A percentile compares a stretch with the other conserved stretches of the same genome.
Evolutionary conservation across 805 yeast genomes (phyloP).

Genomic region (Hanseniaspora vineae): DNA sequence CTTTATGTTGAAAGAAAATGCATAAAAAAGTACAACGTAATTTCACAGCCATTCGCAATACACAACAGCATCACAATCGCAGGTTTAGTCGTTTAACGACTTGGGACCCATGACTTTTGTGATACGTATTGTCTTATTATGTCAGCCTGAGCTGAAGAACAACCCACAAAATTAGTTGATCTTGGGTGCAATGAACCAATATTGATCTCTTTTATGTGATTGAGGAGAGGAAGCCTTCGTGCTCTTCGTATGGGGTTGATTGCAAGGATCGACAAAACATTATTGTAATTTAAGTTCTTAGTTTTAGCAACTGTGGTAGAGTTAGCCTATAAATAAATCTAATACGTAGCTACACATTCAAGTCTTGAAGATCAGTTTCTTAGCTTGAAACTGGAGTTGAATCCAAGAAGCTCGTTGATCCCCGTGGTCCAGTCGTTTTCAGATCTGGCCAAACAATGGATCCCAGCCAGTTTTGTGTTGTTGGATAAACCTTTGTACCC

Average conservation of each 20-base stretch:
- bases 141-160: constrained; percentile 46
- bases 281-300: too few species aligned
- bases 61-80: constrained; percentile 40
- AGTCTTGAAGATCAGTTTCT: neutral
- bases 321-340: too few species aligned
- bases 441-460: constrained; percentile 76
- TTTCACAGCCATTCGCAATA: constrained; percentile 50
- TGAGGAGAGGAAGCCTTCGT: constrained; percentile 63
- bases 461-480: constrained; percentile 34
- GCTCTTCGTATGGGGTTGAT: constrained; percentile 59
- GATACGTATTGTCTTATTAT: constrained; percentile 14
- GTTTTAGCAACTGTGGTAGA: too few species aligned
- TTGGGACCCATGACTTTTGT: constrained; percentile 53
- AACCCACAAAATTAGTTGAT: constrained; percentile 31
- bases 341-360: too few species aligned
- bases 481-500: constrained; percentile 5
- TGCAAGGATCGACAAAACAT: constrained; percentile 36
- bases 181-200: constrained; percentile 69
- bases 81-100: constrained; percentile 8
- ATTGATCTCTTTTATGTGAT: constrained; percentile 24
- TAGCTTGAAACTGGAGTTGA: constrained; percentile 69
- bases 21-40: constrained; percentile 40
- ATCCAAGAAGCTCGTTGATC: constrained; percentile 76
- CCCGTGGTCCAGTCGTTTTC: constrained; percentile 90
- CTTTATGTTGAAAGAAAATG: constrained; percentile 19